Base-by-base conservation (phyloP, 805 yeast species). In the Yamadazyma paraphyllophila region DNA sequence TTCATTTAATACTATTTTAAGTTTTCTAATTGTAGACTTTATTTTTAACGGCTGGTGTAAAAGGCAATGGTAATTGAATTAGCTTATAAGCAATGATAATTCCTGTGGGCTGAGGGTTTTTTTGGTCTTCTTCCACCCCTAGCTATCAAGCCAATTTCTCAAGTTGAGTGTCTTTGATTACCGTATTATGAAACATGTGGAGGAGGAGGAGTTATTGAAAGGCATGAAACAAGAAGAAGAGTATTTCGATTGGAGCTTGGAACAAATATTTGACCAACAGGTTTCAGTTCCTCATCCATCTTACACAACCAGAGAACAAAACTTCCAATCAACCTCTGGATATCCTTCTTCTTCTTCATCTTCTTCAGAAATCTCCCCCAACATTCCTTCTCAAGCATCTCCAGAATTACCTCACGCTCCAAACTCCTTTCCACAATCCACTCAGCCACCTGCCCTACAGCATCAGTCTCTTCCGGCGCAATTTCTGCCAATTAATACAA, bases 161-260 rank as follows among this genome's bases (percentile, higher is more conserved):
- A 39, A 39, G 27, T 13, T 39, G 43, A 39, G 43, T 30, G 43
- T 39, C 30, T 39, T 30, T 30, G 43, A 31, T 16, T 29, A 29
- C 10, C 24, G 30, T 13, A 34, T 34, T 14, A 41, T 41, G 44
- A 30, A 30, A 16, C 34, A 41, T 27, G 45, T 20, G 35, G 39
- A 39, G 36, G 45, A 42, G 35, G 39, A 39, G 36, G 43, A 39
- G 36, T 31, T 13, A 5, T n/a, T 39, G 31, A 27, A 13, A 13
- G 8, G 26, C 6, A 20, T 10, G 4, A 39, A 39, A 31, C 30
- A 42, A 9, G 45, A 42, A n/a, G 43, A 32, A 17, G 45, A 34
- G 15, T 32, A 27, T 17, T 35, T 42, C 4, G 45, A 42, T 11
- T 42, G 45, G 45, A 24, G 12, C 34, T 15, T 31, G 12, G 43